phyloP scores from a whole-genome alignment of 148 eudicot species.

The Mesembryanthemum crystallinum region DNA sequence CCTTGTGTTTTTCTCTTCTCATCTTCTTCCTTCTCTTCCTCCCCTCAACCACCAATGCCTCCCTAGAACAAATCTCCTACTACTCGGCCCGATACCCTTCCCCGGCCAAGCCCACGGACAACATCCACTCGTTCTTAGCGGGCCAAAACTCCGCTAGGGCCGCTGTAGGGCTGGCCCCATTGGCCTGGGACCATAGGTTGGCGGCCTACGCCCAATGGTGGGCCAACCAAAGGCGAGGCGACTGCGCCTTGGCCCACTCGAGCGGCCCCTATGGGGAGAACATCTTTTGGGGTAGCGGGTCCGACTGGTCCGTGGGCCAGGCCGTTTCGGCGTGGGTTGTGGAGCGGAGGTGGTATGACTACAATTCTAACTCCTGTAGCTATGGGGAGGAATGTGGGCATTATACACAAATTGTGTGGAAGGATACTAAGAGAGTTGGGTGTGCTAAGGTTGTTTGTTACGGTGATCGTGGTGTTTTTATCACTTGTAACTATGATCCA shows the following conservation, averaged over 20 bases:
- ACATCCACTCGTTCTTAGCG: slow-evolving; percentile 36
- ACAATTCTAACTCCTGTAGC: slow-evolving; percentile 47
- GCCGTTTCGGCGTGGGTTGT: slow-evolving; percentile 56
- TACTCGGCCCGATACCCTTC: background rate
- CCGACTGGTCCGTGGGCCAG: slow-evolving; percentile 46
- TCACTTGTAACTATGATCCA: slow-evolving; percentile 81
- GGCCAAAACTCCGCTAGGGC: slow-evolving; percentile 64
- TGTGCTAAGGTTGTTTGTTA: slow-evolving; percentile 69
- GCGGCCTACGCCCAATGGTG: slow-evolving; percentile 55
- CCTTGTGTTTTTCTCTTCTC: slow-evolving; percentile 15
- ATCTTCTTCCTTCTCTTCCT: slow-evolving; percentile 15
- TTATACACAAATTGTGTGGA: slow-evolving; percentile 84
- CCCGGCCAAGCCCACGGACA: background rate
- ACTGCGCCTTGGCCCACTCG: slow-evolving; percentile 64
- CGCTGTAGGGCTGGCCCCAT: slow-evolving; percentile 40
- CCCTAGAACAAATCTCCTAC: background rate
- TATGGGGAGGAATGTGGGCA: slow-evolving; percentile 69
- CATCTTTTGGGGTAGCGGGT: slow-evolving; percentile 79
- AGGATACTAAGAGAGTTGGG: slow-evolving; percentile 52
- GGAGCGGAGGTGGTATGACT: slow-evolving; percentile 47
- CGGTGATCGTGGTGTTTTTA: slow-evolving; percentile 60
- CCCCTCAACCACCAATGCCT: slow-evolving; percentile 18
- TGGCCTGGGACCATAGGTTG: slow-evolving; percentile 55
- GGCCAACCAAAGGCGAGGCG: slow-evolving; percentile 44
- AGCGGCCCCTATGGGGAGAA: slow-evolving; percentile 79